A percentile compares a stretch with the other conserved stretches of the same genome.
These are phyloP conservation scores for Xylaria sp. DNA, from an alignment of 2,329 filamentous ascomycete species.

Conservation along the genomic window DNA sequence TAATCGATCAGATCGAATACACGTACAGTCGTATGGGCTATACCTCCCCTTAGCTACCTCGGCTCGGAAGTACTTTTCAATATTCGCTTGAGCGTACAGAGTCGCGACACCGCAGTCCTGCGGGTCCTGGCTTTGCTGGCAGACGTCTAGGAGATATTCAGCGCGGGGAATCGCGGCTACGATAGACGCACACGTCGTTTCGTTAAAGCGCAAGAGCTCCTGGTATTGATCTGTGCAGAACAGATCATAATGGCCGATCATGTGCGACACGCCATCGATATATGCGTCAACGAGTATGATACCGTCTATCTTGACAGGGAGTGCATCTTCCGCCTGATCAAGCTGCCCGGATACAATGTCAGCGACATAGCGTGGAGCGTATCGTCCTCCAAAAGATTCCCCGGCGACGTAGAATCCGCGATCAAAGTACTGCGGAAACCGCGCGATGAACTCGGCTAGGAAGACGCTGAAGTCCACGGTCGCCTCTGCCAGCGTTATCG, in stretches of 20 bases:
- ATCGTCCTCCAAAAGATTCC: slow-evolving; percentile 27
- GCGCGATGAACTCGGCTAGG: slow-evolving; percentile 10
- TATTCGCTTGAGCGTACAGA: slow-evolving; percentile 18
- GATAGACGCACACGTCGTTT: slow-evolving; percentile 12
- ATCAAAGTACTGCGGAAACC: slow-evolving; percentile 25
- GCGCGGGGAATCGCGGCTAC: slow-evolving; percentile 10
- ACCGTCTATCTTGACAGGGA: slow-evolving; percentile 16
- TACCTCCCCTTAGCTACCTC: slow-evolving; percentile 17
- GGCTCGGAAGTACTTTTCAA: slow-evolving; percentile 8
- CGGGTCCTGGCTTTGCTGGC: slow-evolving; percentile 7
- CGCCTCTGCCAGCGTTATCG: slow-evolving; percentile 15
- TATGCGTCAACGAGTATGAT: slow-evolving; percentile 27
- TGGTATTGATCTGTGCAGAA: slow-evolving; percentile 30
- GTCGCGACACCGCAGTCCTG: slow-evolving; percentile 10
- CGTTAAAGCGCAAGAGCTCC: slow-evolving; percentile 27
- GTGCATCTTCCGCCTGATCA: not conserved
- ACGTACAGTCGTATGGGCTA: slow-evolving; percentile 25
- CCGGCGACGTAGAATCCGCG: slow-evolving; percentile 25
- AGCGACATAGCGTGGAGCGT: slow-evolving; percentile 19
- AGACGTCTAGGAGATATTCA: slow-evolving; percentile 14
- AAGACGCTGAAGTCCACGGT: slow-evolving; percentile 23
- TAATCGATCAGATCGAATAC: not conserved
- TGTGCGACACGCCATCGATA: slow-evolving; percentile 13
- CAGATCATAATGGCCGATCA: slow-evolving; percentile 21
- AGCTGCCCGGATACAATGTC: slow-evolving; percentile 12